Base-by-base conservation (phyloP, 163 green algal species). In the Scenedesmus sp. region DNA sequence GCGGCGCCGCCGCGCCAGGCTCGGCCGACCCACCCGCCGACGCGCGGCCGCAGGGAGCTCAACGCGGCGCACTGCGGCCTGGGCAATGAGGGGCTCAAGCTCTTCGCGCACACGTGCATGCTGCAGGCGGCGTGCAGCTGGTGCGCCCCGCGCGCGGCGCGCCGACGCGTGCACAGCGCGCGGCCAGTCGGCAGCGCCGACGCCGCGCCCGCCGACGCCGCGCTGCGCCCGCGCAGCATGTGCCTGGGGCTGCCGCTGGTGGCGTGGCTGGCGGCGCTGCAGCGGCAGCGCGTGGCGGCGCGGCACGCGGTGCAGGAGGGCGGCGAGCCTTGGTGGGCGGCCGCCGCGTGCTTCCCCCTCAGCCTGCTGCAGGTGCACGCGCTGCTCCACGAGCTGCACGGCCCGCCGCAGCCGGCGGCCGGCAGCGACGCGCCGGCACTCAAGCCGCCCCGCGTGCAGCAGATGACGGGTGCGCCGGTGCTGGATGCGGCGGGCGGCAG, bases 81-180 rank as follows among this genome's bases (percentile, higher is more conserved):
- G 39, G 69, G 69, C 69, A 77, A 77, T 67, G 69, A 77, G 58
- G 69, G 69, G 3, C 20, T 77, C 11, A 77, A 77, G 54, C 54
- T 77, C n/a, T 65, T 29, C n/a, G 54, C 28, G 10, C 31, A 77
- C 54, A 67, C 51, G 13, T 77, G 69, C 54, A 34, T 77, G 20
- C 53, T 77, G 45, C 69, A 77, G 42, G 54, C 54, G 29, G 33
- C 24, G n/a, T 77, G 69, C 36, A 77, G 69, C 69, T 77, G 69
- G 69, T 77, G 34, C 54, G 69, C 14, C 24, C 4, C n/a, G n/a
- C n/a, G n/a, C n/a, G n/a, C n/a, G n/a, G n/a, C n/a, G n/a, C n/a
- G n/a, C n/a, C n/a, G n/a, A n/a, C n/a, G n/a, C n/a, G n/a, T n/a
- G n/a, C n/a, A n/a, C n/a, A n/a, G n/a, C n/a, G n/a, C n/a, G n/a